Conservation (phyloP, 371 early-diverging fungal genomes). For the Chytridium lagenaria region DNA sequence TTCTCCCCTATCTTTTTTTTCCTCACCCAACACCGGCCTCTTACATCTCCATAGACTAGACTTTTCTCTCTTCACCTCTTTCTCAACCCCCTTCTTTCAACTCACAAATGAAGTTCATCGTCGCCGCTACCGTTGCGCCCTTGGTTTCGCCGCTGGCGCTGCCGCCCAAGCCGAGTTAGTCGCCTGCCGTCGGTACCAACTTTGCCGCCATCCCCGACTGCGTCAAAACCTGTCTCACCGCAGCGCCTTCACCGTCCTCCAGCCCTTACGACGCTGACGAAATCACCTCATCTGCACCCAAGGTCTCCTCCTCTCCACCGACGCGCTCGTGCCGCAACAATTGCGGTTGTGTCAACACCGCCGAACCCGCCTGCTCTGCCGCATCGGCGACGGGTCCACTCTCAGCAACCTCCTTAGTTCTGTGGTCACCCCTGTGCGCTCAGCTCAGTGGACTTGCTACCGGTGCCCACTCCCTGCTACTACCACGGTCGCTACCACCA, state of each 20-base stretch:
- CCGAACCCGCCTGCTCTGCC: too few relatives aligned
- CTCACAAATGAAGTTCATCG: not conserved
- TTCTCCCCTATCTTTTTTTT: too few relatives aligned
- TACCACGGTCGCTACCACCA: not conserved
- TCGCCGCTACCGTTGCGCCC: not conserved
- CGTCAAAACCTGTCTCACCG: not conserved
- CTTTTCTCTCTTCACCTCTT: too few relatives aligned
- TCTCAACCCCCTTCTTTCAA: not conserved
- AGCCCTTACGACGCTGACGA: not conserved
- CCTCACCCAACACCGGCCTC: too few relatives aligned
- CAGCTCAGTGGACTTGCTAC: not conserved
- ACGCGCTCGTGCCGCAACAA: too few relatives aligned
- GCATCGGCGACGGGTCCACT: too few relatives aligned
- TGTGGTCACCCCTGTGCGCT: too few relatives aligned
- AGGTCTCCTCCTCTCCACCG: not conserved
- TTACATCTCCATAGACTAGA: too few relatives aligned
- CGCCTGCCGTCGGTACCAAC: not conserved
- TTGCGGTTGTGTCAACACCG: too few relatives aligned
- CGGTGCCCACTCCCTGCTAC: not conserved
- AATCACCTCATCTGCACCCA: not conserved
- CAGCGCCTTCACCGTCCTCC: not conserved
- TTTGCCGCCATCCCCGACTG: not conserved
- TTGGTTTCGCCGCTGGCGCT: not conserved
- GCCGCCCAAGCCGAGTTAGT: not conserved
- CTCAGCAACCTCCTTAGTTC: too few relatives aligned